Evolutionary conservation across 1,284 basidiomycete genomes (phyloP).

Genomic region (Pseudozyma flocculosa): DNA sequence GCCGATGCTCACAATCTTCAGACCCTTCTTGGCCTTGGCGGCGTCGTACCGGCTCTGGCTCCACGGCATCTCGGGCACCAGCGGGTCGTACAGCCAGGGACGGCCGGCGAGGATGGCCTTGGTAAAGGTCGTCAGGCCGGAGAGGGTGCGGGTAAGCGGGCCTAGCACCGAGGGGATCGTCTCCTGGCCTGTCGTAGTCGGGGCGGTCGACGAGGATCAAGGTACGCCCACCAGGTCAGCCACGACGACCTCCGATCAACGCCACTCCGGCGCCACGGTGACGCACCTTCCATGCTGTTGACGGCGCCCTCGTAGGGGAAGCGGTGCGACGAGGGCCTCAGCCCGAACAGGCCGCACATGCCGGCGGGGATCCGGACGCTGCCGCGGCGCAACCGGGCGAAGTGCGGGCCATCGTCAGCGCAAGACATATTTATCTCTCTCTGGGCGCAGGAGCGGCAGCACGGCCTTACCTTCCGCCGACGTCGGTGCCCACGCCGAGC

Average conservation of each 20-base stretch:
- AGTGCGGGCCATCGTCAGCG: too few relatives aligned
- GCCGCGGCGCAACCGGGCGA: too few relatives aligned
- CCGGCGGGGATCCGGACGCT: conserved; percentile 67
- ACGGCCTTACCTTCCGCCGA: conserved; percentile 65
- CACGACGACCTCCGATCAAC: too few relatives aligned
- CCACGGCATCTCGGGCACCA: conserved; percentile 69
- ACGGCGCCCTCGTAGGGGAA: conserved; percentile 68
- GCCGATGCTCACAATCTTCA: conserved; percentile 7
- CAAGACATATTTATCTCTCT: too few relatives aligned
- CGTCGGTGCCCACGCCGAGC: conserved; percentile 70
- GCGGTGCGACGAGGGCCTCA: conserved; percentile 71
- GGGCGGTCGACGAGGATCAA: too few relatives aligned
- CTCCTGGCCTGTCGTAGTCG: conserved; percentile 65
- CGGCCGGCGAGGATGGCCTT: conserved; percentile 65
- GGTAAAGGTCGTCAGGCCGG: conserved; percentile 68
- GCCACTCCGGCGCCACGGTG: too few relatives aligned
- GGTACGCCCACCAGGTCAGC: too few relatives aligned
- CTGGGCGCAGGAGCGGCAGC: background rate
- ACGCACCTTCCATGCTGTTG: conserved; percentile 59
- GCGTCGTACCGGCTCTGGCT: conserved; percentile 65
- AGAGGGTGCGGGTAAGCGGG: conserved; percentile 67
- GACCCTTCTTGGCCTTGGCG: conserved; percentile 20
- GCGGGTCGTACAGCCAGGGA: conserved; percentile 72
- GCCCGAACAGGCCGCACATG: conserved; percentile 69
- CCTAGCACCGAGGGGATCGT: conserved; percentile 72